phyloP scores from a whole-genome alignment of 768 basidiomycete genomes.

The Amanita rubescens region DNA sequence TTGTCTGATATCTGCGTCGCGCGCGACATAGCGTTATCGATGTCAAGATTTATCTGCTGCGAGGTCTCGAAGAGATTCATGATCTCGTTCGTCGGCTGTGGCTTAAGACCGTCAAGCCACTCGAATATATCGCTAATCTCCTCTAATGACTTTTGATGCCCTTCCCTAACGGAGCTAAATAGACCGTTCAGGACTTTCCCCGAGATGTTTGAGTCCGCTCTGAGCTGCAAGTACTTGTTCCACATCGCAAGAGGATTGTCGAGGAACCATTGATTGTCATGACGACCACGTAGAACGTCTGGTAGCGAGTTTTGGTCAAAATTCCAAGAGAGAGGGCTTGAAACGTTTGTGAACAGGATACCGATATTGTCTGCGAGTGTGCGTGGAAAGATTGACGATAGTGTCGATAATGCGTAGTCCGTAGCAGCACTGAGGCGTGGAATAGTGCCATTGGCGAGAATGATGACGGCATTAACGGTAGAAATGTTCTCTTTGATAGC shows the following conservation, averaged over 20 bases:
- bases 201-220: background rate
- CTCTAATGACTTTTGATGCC: conserved; percentile 6
- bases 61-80: conserved; percentile 6
- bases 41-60: conserved; percentile 11
- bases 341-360: conserved; percentile 17
- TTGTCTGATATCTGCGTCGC: conserved; percentile 9
- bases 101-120: conserved; percentile 11
- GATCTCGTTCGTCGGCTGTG: conserved; percentile 12
- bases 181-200: background rate
- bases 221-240: background rate
- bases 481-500: conserved; percentile 14
- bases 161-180: background rate
- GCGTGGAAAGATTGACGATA: conserved; percentile 18
- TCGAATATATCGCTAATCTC: conserved; percentile 9
- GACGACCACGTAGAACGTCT: conserved; percentile 2
- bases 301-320: conserved; percentile 15
- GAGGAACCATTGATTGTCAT: conserved; percentile 4
- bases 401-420: conserved; percentile 18
- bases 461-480: conserved; percentile 19
- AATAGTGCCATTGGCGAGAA: conserved; percentile 22
- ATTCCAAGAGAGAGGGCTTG: conserved; percentile 12
- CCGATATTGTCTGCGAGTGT: conserved; percentile 17
- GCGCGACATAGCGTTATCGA: conserved; percentile 9
- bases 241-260: conserved; percentile 12
- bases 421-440: conserved; percentile 17